Evolutionary conservation across 225 moss, liverwort and hornwort species (phyloP), one percentile per base, ranked within the genome.

Genomic region (Straminergon stramineum): DNA sequence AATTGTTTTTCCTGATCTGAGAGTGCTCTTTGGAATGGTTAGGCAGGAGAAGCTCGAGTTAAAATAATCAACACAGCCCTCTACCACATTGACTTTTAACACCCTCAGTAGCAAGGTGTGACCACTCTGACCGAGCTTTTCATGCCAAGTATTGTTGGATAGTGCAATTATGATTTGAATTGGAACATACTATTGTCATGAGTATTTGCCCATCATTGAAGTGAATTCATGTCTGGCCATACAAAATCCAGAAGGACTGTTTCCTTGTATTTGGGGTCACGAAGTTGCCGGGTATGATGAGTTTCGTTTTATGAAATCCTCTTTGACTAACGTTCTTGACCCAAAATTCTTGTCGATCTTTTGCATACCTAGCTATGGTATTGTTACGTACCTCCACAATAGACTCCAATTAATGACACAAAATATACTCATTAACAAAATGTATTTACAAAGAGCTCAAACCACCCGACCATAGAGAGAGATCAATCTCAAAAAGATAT

Each of bases 181-280:
- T 76, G 14, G 20, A 61, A 74, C 62, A 9, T 45, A 34, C 23
- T 35, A 6, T 20, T 69, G n/a, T 89, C 8, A 55, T 73, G 82
- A 66, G 84, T 48, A 81, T 24, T 64, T 75, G 79, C 32, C 27
- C 10, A 17, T 51, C 37, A 85, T 76, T 81, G 57, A 88, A 81
- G 73, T 32, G 69, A 43, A 79, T 78, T 78, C 48, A 83, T 91
- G 74, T 84, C 51, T 87, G 85, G 41, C 61, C 35, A 85, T 86
- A 65, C 93, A 95, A 94, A 94, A 95, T 91, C 86, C 95, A 48
- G 95, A 95, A 91, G 95, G 94, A 79, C 90, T 93, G 5, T 95
- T 95, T 87, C 95, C 95, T 45, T 94, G 94, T 79, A 94, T 95
- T 75, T 89, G 94, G 88, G 95, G 95, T 75, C 95, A 95, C 79